Conservation (phyloP, 2,329 filamentous ascomycete genomes). For the Scedosporium dehoogii region DNA sequence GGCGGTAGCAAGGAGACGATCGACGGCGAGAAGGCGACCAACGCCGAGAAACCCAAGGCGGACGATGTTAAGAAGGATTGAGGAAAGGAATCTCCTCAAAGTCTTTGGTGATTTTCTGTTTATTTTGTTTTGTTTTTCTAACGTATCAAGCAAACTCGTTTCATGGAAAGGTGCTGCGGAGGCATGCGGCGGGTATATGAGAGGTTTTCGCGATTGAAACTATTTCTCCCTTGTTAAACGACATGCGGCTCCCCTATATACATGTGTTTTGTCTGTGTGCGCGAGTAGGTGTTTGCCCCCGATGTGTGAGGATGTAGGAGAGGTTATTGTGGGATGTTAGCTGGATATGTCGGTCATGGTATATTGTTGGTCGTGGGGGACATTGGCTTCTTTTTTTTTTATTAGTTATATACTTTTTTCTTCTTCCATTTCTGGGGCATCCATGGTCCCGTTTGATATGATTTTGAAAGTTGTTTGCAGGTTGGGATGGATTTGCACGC, state of each 20-base stretch:
- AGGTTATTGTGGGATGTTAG: neutral
- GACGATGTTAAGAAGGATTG: neutral
- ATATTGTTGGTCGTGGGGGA: too few relatives aligned
- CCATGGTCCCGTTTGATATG: too few relatives aligned
- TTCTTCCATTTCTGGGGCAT: too few relatives aligned
- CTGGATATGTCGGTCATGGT: too few relatives aligned
- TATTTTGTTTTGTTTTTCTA: neutral
- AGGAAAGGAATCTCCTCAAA: neutral
- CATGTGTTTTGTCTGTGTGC: neutral
- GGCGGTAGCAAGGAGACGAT: constrained; percentile 13
- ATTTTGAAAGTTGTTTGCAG: too few relatives aligned
- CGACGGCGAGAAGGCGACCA: constrained; percentile 10
- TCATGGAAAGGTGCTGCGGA: neutral
- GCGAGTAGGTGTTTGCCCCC: neutral
- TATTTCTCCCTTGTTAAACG: neutral
- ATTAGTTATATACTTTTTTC: too few relatives aligned
- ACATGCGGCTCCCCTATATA: neutral
- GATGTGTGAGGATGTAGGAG: neutral
- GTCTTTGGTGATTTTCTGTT: neutral
- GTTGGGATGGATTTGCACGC: too few relatives aligned
- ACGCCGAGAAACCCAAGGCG: constrained; percentile 10
- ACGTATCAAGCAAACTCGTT: constrained; percentile 1
- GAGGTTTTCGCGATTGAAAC: neutral
- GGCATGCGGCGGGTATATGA: neutral
- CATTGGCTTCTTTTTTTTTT: too few relatives aligned